Evolutionary conservation across 2,329 filamentous ascomycete species (phyloP).

Genomic region (Fusarium temperatum): DNA sequence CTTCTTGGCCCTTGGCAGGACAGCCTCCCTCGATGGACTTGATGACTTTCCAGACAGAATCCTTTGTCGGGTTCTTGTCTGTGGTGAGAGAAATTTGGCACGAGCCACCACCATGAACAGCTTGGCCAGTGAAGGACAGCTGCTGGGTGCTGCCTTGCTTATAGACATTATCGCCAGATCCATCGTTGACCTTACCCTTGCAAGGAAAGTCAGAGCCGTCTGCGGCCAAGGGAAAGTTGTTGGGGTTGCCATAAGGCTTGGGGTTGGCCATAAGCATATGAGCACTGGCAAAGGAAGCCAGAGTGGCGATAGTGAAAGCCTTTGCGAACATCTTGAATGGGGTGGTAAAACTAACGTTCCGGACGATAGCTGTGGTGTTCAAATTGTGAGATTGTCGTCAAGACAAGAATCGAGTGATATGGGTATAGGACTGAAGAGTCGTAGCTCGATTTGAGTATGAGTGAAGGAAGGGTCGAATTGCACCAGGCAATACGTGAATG

Average conservation of each 20-base stretch:
- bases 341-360: conserved; percentile 42
- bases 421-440: conserved; percentile 33
- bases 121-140: conserved; percentile 74
- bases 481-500: conserved; percentile 40
- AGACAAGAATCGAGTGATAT: conserved; percentile 41
- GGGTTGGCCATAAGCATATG: conserved; percentile 82
- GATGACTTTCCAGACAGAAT: conserved; percentile 86
- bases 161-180: conserved; percentile 66
- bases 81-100: conserved; percentile 91
- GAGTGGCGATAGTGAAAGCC: conserved; percentile 60
- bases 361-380: conserved; percentile 42
- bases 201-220: conserved; percentile 82
- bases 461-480: conserved; percentile 40
- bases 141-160: conserved; percentile 52
- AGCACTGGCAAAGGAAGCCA: conserved; percentile 69
- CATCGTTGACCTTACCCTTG: conserved; percentile 65
- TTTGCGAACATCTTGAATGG: conserved; percentile 61
- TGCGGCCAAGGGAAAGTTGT: conserved; percentile 60
- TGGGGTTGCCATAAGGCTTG: conserved; percentile 62
- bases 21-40: conserved; percentile 82
- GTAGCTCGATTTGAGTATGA: conserved; percentile 28
- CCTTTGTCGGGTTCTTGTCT: conserved; percentile 72
- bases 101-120: conserved; percentile 89
- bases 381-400: conserved; percentile 40
- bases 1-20: conserved; percentile 39